Base-by-base conservation (phyloP, 106 monocot species). In the Phalaenopsis equestris region DNA sequence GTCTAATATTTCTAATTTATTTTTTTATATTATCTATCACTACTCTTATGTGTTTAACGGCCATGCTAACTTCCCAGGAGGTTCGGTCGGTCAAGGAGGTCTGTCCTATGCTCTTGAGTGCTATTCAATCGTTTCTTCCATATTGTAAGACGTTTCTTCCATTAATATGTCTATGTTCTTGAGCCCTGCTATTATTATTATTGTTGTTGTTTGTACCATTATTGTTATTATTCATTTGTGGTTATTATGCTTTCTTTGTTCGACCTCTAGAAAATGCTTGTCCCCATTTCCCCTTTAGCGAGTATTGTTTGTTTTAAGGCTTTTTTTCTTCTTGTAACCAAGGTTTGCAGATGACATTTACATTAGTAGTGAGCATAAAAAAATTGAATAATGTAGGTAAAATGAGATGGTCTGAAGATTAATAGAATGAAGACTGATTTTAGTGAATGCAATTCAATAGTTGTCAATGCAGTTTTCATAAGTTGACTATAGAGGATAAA, bases 91-190 rank as follows among this genome's bases (percentile, higher is more conserved):
- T 98, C 49, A 98, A 89, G 81, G 91, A 94, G 85, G 94, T 94
- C 80, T 98, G 92, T 79, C 98, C 98, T 19, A 72, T 91, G 56
- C 64, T 94, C 46, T 90, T 98, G 86, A 88, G 81, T 86, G 94
- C 86, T 30, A 84, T 94, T 76, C 92, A 90, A 80, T 92, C 94
- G 41, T 84, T 94, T 80, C 89, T 98, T 76, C 92, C 89, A 65
- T 93, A 88, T 84, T 92, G 98, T 98, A 94, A 90, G 94, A 90
- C 84, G 21, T 38, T 78, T 77, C 14, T 79, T 68, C 52, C 49
- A 4, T 47, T 24, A 48, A 30, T 12, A 17, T 46, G 36, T 76
- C 30, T 45, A 5, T 72, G 1, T 43, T 21, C 18, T 74, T 39
- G 38, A 37, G 70, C 14, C 52, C 42, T 70, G 39, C 19, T 74